Conservation (phyloP, 2,329 filamentous ascomycete species). For the Neoarthrinium moseri region DNA sequence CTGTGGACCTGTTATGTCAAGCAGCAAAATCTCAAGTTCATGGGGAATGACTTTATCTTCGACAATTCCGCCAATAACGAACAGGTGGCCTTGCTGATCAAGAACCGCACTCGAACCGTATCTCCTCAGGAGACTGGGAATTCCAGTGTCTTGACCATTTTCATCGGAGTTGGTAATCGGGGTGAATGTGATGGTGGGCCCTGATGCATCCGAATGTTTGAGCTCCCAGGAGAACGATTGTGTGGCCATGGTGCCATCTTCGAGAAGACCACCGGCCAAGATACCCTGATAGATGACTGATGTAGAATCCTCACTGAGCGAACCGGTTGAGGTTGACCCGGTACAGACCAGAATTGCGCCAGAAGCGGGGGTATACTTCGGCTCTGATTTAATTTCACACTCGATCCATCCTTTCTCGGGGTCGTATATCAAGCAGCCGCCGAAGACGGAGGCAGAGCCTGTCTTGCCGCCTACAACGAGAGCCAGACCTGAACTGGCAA, state of each 20-base stretch:
- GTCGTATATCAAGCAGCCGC: slow-evolving; percentile 53
- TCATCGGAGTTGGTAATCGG: slow-evolving; percentile 12
- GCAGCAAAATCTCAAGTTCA: slow-evolving; percentile 50
- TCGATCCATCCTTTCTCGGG: slow-evolving; percentile 44
- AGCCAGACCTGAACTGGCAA: slow-evolving; percentile 47
- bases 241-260: slow-evolving; percentile 60
- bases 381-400: slow-evolving; percentile 37
- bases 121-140: slow-evolving; percentile 25
- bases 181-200: slow-evolving; percentile 26
- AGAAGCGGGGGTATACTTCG: slow-evolving; percentile 36
- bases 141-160: slow-evolving; percentile 8
- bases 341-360: slow-evolving; percentile 38
- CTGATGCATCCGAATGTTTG: slow-evolving; percentile 15
- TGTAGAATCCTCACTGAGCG: slow-evolving; percentile 9
- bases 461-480: slow-evolving; percentile 64
- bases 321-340: slow-evolving; percentile 19
- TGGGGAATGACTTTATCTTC: slow-evolving; percentile 38
- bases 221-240: slow-evolving; percentile 67
- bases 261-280: slow-evolving; percentile 69
- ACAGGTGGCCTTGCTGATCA: slow-evolving; percentile 21
- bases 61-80: slow-evolving; percentile 44
- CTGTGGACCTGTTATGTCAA: slow-evolving; percentile 32
- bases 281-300: slow-evolving; percentile 52
- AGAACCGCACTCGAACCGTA: slow-evolving; percentile 42
- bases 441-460: slow-evolving; percentile 44